These are phyloP conservation scores for Penicillium sp. DNA, from an alignment of 2,329 filamentous ascomycete species.

Conservation along the genomic window DNA sequence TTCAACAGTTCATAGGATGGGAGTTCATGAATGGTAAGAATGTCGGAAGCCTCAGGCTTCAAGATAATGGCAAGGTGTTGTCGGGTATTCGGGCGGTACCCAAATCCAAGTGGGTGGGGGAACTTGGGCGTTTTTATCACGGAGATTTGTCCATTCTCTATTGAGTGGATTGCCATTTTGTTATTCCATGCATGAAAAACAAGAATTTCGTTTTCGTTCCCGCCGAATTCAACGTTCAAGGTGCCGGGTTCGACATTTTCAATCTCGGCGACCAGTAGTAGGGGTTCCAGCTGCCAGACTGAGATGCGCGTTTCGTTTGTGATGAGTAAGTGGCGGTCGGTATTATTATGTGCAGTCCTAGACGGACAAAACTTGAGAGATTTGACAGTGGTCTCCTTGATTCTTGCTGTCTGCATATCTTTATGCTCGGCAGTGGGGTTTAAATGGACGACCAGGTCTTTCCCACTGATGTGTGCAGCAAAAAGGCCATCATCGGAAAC, in stretches of 20 bases:
- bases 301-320: slow-evolving; percentile 36
- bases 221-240: slow-evolving; percentile 41
- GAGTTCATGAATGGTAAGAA: slow-evolving; percentile 41
- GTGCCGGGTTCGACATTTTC: slow-evolving; percentile 38
- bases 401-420: slow-evolving; percentile 32
- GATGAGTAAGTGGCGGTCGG: slow-evolving; percentile 34
- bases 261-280: slow-evolving; percentile 41
- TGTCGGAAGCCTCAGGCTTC: slow-evolving; percentile 39
- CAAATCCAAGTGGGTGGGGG: slow-evolving; percentile 36
- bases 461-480: slow-evolving; percentile 30
- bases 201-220: slow-evolving; percentile 37
- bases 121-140: slow-evolving; percentile 44
- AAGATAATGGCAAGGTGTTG: slow-evolving; percentile 40
- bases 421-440: slow-evolving; percentile 30
- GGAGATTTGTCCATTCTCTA: slow-evolving; percentile 36
- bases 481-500: slow-evolving; percentile 34
- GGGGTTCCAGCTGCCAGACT: slow-evolving; percentile 38
- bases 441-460: slow-evolving; percentile 35
- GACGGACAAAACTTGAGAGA: slow-evolving; percentile 32
- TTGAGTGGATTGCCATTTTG: slow-evolving; percentile 37
- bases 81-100: slow-evolving; percentile 41
- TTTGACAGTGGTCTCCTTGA: slow-evolving; percentile 33
- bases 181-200: slow-evolving; percentile 43
- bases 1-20: slow-evolving; percentile 35
- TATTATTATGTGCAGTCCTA: neutral